Evolutionary conservation across 306 rosid genomes (phyloP).

Genomic region (Erythrophleum fordii): DNA sequence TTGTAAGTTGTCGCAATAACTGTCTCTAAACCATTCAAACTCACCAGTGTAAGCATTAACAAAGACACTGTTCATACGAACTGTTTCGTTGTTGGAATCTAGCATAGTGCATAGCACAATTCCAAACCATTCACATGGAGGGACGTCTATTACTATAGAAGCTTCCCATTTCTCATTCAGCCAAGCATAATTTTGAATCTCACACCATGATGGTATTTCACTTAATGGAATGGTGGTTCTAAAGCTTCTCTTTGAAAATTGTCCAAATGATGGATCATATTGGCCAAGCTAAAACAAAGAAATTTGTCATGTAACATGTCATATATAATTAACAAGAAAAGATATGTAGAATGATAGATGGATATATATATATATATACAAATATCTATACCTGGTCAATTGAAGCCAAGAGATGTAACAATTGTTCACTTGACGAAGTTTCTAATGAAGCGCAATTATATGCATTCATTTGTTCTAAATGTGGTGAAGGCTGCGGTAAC

Average conservation of each 20-base stretch:
- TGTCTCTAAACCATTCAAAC: too few relatives aligned
- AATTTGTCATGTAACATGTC: not conserved
- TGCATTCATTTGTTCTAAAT: not conserved
- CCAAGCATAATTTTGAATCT: not conserved
- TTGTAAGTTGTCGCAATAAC: too few relatives aligned
- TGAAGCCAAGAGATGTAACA: not conserved
- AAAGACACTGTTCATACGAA: too few relatives aligned
- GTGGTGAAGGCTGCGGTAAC: not conserved
- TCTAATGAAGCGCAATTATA: not conserved
- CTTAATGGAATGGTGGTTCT: not conserved
- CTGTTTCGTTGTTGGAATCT: too few relatives aligned
- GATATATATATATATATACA: not conserved
- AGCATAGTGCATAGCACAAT: not conserved
- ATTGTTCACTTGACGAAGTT: not conserved
- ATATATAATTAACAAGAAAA: not conserved
- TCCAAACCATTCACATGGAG: not conserved
- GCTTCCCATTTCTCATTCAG: not conserved
- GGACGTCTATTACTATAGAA: not conserved
- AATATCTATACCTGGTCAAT: not conserved
- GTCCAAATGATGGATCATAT: not conserved
- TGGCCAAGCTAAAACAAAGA: not conserved
- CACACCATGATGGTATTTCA: conserved; percentile 20
- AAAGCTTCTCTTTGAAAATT: not conserved
- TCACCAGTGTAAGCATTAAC: too few relatives aligned
- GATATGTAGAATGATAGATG: not conserved